These are phyloP conservation scores for Setaria italica DNA, from an alignment of 202 grass and related monocot species.

Conservation along the genomic window DNA sequence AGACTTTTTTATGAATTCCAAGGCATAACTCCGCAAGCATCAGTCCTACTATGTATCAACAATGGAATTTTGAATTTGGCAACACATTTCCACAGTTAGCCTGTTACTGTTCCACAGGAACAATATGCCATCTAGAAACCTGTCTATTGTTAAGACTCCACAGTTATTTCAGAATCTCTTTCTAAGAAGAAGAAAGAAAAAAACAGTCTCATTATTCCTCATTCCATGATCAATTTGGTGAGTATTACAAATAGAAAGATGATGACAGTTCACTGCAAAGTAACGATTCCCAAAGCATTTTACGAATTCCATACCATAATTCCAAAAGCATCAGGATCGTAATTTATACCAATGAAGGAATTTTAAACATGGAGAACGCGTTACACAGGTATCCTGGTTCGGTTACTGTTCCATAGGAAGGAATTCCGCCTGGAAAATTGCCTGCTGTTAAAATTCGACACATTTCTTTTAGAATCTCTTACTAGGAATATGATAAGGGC, in stretches of 20 bases:
- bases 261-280: neutral
- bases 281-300: neutral
- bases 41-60: neutral
- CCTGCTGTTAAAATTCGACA: neutral
- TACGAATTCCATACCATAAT: neutral
- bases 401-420: neutral
- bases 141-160: neutral
- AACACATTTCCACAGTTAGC: constrained; percentile 34
- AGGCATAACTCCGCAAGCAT: constrained; percentile 13
- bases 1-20: constrained; percentile 8
- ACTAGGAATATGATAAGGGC: neutral
- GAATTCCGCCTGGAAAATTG: neutral
- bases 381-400: constrained; percentile 17
- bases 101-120: constrained; percentile 2
- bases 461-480: neutral
- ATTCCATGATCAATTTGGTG: neutral
- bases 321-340: constrained; percentile 25
- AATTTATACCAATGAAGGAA: neutral
- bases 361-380: constrained; percentile 14
- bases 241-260: neutral
- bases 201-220: neutral
- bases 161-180: neutral
- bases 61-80: neutral
- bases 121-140: neutral
- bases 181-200: neutral